phyloP scores from a whole-genome alignment of 257 asterid genomes.

The Ehretia macrophylla region DNA sequence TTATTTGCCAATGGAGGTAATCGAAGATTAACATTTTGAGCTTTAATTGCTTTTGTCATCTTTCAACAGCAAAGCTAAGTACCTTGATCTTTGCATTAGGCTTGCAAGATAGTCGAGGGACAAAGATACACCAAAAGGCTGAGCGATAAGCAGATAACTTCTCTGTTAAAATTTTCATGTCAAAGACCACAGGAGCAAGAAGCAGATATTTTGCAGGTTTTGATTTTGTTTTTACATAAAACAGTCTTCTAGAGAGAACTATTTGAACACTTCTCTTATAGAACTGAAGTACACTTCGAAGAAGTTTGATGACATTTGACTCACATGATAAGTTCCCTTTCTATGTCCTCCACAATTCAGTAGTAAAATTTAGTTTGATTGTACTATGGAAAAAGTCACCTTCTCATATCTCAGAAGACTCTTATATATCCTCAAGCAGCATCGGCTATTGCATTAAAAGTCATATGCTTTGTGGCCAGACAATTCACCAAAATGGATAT shows the following conservation, averaged over 20 bases:
- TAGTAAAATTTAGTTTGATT: no score
- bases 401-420: neutral
- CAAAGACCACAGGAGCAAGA: conserved; percentile 33
- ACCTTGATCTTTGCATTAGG: conserved; percentile 7
- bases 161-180: conserved; percentile 28
- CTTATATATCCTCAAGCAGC: neutral
- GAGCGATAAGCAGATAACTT: conserved; percentile 33
- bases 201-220: conserved; percentile 24
- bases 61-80: neutral
- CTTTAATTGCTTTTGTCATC: neutral
- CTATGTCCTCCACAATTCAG: no score
- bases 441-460: neutral
- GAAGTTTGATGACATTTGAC: no score
- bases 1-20: conserved; percentile 38
- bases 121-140: conserved; percentile 31
- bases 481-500: conserved; percentile 28
- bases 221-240: no score
- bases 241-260: no score
- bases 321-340: no score
- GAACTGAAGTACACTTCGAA: no score
- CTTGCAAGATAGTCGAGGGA: conserved; percentile 33
- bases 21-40: neutral
- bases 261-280: no score
- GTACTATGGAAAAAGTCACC: neutral
- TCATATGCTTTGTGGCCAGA: conserved; percentile 5